A percentile compares a stretch with the other conserved stretches of the same genome.
These are phyloP conservation scores for Hyaloscypha bicolor DNA, from an alignment of 495 filamentous ascomycete genomes.

Conservation along the genomic window DNA sequence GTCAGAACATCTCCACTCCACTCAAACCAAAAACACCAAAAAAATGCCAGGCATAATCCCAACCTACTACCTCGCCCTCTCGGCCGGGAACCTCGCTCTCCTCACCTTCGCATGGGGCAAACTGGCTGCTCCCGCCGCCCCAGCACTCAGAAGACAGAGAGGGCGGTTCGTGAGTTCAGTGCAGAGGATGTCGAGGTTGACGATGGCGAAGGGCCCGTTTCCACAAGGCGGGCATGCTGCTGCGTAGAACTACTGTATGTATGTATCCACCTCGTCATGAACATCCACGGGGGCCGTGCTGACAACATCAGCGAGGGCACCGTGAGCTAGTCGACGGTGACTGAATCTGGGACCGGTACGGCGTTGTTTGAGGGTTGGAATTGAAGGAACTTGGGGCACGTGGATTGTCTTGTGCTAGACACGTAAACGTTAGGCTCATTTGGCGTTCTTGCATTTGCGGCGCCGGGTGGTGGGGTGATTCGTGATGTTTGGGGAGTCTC, in stretches of 20 bases:
- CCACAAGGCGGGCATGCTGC: slow-evolving; percentile 7
- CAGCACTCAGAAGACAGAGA: not conserved
- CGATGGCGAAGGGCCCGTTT: not conserved
- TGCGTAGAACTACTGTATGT: not conserved
- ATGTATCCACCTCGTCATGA: not conserved
- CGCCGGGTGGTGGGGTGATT: not conserved
- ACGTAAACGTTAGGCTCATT: not conserved
- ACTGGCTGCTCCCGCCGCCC: slow-evolving; percentile 10
- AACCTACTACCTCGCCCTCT: slow-evolving; percentile 18
- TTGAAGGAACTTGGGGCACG: not conserved
- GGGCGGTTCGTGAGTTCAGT: not conserved
- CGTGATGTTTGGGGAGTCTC: not conserved
- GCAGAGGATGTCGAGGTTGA: not conserved
- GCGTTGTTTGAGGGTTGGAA: not conserved
- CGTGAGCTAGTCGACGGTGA: not conserved
- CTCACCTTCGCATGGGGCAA: slow-evolving; percentile 16
- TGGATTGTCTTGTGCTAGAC: not conserved
- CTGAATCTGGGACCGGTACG: not conserved
- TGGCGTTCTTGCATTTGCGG: not conserved
- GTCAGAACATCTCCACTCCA: not conserved
- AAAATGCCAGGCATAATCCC: slow-evolving; percentile 18
- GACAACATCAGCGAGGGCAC: not conserved
- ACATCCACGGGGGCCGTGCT: too few relatives aligned
- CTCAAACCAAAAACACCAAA: not conserved
- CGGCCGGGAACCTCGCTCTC: slow-evolving; percentile 17